Evolutionary conservation across 768 basidiomycete genomes (phyloP), one percentile per base, ranked within the genome.

Genomic region (Aureoboletus auriporus): DNA sequence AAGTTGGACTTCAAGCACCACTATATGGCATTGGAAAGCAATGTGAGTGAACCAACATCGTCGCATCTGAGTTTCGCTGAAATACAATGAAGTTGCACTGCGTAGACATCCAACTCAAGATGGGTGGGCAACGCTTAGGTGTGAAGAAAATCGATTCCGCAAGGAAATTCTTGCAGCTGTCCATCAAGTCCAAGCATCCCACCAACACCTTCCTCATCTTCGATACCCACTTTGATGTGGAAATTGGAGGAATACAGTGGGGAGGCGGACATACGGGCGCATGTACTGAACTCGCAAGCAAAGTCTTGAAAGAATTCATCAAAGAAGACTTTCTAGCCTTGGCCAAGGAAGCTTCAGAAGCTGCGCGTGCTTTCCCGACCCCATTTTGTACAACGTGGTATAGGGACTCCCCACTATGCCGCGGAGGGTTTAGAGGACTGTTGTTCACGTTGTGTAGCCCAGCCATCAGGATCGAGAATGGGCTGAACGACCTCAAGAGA

Each of bases 131-230:
- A 6, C 1, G 12, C 8, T 12, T 3, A 12, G 30, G 9, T 31
- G 8, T 8, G 30, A 31, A 31, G 12, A 8, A 31, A 12, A 9
- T 31, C 9, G 12, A 31, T 8, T 31, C 3, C 2, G 46, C 39
- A 2, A 11, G 10, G 16, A 48, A 23, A 16, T 5, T 3, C 1
- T 23, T 26, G 5, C 1, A 10, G 0, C 34, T 5, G 0, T 48
- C 47, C 13, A 29, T 37, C 8, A 0, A 7, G 17, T 42, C 30
- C 11, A 4, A 20, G 6, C 3, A 31, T 1, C 48, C 48, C 2
- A 30, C 42, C 10, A 50, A 50, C 31, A 26, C 29, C 8, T 50
- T 50, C 13, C 2, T 35, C 16, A n/a, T 50, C 12, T 2, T 50
- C 6, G 42, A 50, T 5, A 44, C 42, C 0, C 49, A 50, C 6